Percentiles rank a stretch among this genome's conserved stretches.
Evolutionary conservation across 2,329 filamentous ascomycete genomes (phyloP).

Genomic region (Cladosporium sp.): DNA sequence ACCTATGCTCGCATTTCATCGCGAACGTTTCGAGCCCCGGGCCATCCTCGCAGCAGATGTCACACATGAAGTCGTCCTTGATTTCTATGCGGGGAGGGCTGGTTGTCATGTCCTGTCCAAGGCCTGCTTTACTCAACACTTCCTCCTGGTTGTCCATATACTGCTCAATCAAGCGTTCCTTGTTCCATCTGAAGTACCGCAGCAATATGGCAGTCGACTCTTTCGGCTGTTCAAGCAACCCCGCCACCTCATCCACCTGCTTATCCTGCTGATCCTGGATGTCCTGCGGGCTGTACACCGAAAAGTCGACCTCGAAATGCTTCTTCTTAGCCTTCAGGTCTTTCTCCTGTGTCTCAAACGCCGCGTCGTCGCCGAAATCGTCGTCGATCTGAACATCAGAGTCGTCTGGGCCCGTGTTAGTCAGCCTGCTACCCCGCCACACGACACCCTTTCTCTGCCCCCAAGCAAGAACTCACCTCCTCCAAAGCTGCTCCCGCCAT

Average conservation of each 20-base stretch:
- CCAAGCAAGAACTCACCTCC: conserved; percentile 30
- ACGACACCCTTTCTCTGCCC: neutral
- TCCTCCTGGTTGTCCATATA: conserved; percentile 87
- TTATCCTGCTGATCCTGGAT: conserved; percentile 80
- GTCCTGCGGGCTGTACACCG: conserved; percentile 70
- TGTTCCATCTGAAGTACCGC: conserved; percentile 89
- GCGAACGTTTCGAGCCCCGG: conserved; percentile 74
- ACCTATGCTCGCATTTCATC: conserved; percentile 90
- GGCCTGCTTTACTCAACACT: conserved; percentile 75
- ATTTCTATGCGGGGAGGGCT: conserved; percentile 62
- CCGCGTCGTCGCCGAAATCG: conserved; percentile 52
- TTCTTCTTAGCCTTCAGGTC: conserved; percentile 68
- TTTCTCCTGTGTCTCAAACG: conserved; percentile 59
- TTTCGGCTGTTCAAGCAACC: conserved; percentile 80
- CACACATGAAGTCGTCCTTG: conserved; percentile 75
- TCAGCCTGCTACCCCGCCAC: conserved; percentile 4
- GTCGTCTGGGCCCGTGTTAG: conserved; percentile 29
- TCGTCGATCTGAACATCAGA: conserved; percentile 53
- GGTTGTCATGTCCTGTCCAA: conserved; percentile 57
- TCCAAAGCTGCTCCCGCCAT: conserved; percentile 66
- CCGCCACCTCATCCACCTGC: conserved; percentile 83
- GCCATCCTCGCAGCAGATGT: conserved; percentile 92
- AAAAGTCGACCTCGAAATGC: conserved; percentile 78
- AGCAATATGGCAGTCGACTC: conserved; percentile 88
- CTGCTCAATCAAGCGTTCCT: conserved; percentile 86